A percentile compares a stretch with the other conserved stretches of the same genome.
These are phyloP conservation scores for Gloeostereum incarnatum DNA, from an alignment of 768 basidiomycete genomes.

Conservation along the genomic window DNA sequence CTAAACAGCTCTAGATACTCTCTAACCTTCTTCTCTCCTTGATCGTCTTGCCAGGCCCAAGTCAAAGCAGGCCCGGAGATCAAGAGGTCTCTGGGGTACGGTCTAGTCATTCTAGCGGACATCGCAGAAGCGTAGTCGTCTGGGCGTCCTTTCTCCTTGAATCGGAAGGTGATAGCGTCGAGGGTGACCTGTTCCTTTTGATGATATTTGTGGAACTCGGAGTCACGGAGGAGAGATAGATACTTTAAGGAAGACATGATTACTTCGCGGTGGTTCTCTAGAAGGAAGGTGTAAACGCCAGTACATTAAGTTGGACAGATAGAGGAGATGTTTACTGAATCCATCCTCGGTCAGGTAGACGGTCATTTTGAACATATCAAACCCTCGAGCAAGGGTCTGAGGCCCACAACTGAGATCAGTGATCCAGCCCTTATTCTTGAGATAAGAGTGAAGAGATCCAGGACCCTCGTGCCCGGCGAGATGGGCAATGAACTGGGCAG, in stretches of 20 bases:
- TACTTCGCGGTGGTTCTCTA: slow-evolving; percentile 71
- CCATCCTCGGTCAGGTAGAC: slow-evolving; percentile 78
- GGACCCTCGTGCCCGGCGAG: slow-evolving; percentile 90
- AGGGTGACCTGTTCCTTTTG: slow-evolving; percentile 72
- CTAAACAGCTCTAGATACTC: slow-evolving; percentile 53
- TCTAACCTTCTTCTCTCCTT: slow-evolving; percentile 42
- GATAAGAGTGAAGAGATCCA: slow-evolving; percentile 83
- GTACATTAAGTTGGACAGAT: slow-evolving; percentile 1
- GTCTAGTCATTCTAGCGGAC: slow-evolving; percentile 68
- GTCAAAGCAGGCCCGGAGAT: slow-evolving; percentile 64
- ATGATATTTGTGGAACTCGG: slow-evolving; percentile 51
- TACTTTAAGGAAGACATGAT: slow-evolving; percentile 73
- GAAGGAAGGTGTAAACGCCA: slow-evolving; percentile 3
- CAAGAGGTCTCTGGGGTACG: slow-evolving; percentile 69
- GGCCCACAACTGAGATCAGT: slow-evolving; percentile 63
- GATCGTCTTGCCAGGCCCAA: slow-evolving; percentile 61
- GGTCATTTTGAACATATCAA: slow-evolving; percentile 84
- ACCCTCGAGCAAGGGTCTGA: slow-evolving; percentile 68
- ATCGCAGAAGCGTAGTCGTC: slow-evolving; percentile 75
- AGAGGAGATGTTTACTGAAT: slow-evolving; percentile 48
- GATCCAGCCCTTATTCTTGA: slow-evolving; percentile 86
- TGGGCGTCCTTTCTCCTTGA: slow-evolving; percentile 75
- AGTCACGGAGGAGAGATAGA: slow-evolving; percentile 55
- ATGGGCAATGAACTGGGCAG: slow-evolving; percentile 66
- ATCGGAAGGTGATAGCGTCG: slow-evolving; percentile 71